These are phyloP conservation scores for Atalantia buxifolia DNA, from an alignment of 345 rosid genomes.

Conservation along the genomic window DNA sequence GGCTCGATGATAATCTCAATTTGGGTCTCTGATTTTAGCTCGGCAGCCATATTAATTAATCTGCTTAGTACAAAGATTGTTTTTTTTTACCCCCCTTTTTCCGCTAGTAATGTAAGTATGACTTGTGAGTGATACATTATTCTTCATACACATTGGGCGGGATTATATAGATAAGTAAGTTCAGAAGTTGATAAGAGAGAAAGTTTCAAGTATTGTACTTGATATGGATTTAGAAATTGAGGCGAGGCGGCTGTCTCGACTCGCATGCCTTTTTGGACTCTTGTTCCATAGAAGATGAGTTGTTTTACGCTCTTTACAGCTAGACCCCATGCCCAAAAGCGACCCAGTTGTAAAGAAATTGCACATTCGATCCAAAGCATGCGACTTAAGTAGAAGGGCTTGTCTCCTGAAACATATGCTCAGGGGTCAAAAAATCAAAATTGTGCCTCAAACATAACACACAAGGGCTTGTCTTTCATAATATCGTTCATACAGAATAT, in stretches of 20 bases:
- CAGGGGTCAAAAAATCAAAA: no score
- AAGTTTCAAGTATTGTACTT: neutral
- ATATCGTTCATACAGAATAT: no score
- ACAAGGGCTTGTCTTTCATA: neutral
- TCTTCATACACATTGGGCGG: neutral
- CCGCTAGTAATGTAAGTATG: neutral
- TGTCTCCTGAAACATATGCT: neutral
- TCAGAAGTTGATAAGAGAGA: neutral
- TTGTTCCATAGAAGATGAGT: constrained; percentile 10
- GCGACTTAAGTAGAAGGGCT: neutral
- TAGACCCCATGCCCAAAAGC: neutral
- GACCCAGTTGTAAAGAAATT: neutral
- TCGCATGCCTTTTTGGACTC: constrained; percentile 12
- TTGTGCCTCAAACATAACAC: neutral
- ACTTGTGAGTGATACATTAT: no score
- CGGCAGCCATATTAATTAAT: neutral
- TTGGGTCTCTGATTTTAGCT: neutral
- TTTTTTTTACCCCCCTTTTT: neutral
- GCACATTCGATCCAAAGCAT: neutral
- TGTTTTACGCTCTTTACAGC: constrained; percentile 23
- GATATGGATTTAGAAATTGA: neutral
- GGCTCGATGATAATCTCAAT: constrained; percentile 3
- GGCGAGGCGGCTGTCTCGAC: constrained; percentile 11
- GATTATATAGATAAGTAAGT: neutral
- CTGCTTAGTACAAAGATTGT: no score